Evolutionary conservation across 805 yeast genomes (phyloP), one percentile per base, ranked within the genome.

Genomic region (Candida schatavii): DNA sequence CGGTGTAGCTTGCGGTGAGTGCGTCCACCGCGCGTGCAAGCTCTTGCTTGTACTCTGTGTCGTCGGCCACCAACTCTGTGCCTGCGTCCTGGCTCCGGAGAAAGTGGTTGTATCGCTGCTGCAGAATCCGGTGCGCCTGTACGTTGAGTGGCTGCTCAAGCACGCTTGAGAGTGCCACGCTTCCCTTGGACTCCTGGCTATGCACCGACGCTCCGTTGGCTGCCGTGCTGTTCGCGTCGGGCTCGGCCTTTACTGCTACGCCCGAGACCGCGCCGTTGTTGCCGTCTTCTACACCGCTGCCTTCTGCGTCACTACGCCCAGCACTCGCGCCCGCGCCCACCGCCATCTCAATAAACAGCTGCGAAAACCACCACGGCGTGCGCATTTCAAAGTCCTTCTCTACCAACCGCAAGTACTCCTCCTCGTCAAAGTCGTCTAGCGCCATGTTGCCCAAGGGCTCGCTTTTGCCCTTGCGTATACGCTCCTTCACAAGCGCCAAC

Each of bases 291-390:
- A 36, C 41, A 11, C 59, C 39, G 20, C 60, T 48, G 14, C 40
- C 43, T 14, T 37, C 41, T 7, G n/a, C 11, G 17, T 20, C 21
- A 9, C 7, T 37, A 11, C 42, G 35, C 10, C 7, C 27, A 23
- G 10, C 27, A 23, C 11, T 11, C 11, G 27, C 27, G 7, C 11
- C 11, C 7, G 7, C 11, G 6, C 46, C 49, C 14, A 48, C 56
- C 20, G 44, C 49, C 27, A 68, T 38, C 27, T 58, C 54, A 5
- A 61, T 46, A 44, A 66, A 65, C 18, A 50, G 45, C 38, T 59
- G 49, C 14, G 58, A 48, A 43, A 57, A 68, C 75, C 75, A 70
- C 74, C 74, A 70, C 10, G 75, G 74, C 35, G 48, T 55, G 25
- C 64, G 56, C 41, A 61, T 55, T 36, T 60, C 61, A 43, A 64